These are phyloP conservation scores for Karstenula rhodostoma DNA, from an alignment of 2,329 filamentous ascomycete genomes.

Conservation along the genomic window DNA sequence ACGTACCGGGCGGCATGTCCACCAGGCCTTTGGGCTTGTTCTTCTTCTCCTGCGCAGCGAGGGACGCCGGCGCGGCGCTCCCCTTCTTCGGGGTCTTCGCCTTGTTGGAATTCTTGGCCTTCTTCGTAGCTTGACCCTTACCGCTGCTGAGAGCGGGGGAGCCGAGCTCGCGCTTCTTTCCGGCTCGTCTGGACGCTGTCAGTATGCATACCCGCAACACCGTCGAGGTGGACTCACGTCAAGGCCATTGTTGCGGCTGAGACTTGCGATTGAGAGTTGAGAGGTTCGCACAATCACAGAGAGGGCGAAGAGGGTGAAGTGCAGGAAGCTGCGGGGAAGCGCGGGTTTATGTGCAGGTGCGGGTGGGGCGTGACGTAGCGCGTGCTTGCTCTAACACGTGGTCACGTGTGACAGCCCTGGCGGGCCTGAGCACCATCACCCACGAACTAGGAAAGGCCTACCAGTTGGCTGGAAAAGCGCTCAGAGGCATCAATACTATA, in stretches of 20 bases:
- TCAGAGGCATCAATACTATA: too few relatives aligned
- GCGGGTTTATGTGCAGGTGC: neutral
- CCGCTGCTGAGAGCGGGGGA: neutral
- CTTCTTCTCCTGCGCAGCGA: neutral
- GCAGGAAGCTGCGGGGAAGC: neutral
- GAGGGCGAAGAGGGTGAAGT: neutral
- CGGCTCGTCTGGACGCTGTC: neutral
- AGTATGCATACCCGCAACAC: neutral
- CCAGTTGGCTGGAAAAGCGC: too few relatives aligned
- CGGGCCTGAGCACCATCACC: too few relatives aligned
- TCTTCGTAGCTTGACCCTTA: neutral
- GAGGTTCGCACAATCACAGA: neutral
- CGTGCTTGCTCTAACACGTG: neutral
- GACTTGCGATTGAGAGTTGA: neutral
- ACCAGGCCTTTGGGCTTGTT: slow-evolving; percentile 3
- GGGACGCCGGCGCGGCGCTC: neutral
- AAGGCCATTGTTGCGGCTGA: neutral
- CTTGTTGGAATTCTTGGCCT: neutral
- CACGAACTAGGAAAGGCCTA: too few relatives aligned
- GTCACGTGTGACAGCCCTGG: neutral
- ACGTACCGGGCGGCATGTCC: slow-evolving; percentile 1
- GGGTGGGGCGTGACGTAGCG: neutral
- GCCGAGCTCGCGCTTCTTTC: neutral
- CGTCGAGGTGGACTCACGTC: neutral
- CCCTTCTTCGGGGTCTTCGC: neutral